phyloP scores from a whole-genome alignment of 768 basidiomycete genomes.

The Calocybe gangraenosa region DNA sequence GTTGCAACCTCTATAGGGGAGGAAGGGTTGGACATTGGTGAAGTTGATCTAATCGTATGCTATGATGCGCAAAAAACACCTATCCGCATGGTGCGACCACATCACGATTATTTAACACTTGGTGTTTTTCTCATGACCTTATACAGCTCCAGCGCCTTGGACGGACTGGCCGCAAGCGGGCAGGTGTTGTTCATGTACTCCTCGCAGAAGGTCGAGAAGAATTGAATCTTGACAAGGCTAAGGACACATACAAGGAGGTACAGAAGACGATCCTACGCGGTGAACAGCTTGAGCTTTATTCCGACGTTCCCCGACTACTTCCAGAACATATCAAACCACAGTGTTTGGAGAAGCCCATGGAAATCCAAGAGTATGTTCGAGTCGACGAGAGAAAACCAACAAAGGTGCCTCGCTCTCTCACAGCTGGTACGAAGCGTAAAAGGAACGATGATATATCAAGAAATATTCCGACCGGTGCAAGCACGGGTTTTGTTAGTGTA shows the following conservation, averaged over 20 bases:
- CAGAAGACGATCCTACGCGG: constrained; percentile 86
- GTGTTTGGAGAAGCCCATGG: constrained; percentile 78
- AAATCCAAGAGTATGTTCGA: constrained; percentile 69
- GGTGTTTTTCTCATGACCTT: background rate
- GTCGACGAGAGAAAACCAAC: constrained; percentile 37
- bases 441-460: constrained; percentile 61
- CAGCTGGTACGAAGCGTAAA: constrained; percentile 56
- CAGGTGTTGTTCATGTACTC: constrained; percentile 86
- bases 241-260: constrained; percentile 81
- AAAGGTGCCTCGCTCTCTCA: constrained; percentile 24
- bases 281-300: constrained; percentile 85
- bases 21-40: constrained; percentile 97
- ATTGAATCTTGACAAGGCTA: constrained; percentile 82
- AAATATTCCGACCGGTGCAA: constrained; percentile 74
- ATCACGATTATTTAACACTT: background rate
- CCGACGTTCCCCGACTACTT: constrained; percentile 84
- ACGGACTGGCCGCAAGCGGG: constrained; percentile 89
- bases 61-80: constrained; percentile 97
- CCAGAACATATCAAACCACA: constrained; percentile 75
- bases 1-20: constrained; percentile 98
- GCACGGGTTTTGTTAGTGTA: constrained; percentile 67
- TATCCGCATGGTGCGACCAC: constrained; percentile 79
- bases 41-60: constrained; percentile 92
- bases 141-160: constrained; percentile 90
- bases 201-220: constrained; percentile 92